Evolutionary conservation across 1,284 basidiomycete genomes (phyloP).

Genomic region (Heterobasidion irregulare): DNA sequence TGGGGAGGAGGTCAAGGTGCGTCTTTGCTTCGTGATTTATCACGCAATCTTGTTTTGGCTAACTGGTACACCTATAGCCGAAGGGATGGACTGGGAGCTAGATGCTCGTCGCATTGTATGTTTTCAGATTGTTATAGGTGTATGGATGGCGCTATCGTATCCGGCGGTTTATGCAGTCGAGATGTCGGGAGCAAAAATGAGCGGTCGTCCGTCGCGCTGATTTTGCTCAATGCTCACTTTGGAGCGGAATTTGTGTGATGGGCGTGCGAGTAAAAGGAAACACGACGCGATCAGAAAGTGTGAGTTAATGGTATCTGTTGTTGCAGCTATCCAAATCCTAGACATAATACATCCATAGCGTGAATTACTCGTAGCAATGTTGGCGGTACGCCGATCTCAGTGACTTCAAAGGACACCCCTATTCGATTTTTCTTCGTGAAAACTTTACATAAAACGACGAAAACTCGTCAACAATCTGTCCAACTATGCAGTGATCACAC

Average conservation of each 20-base stretch:
- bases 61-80: conserved; percentile 12
- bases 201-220: too few species aligned
- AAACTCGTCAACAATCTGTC: not conserved
- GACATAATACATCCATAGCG: too few species aligned
- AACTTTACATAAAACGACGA: not conserved
- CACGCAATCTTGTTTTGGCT: not conserved
- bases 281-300: too few species aligned
- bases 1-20: conserved; percentile 51
- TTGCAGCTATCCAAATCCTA: too few species aligned
- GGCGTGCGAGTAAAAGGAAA: too few species aligned
- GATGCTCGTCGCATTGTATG: not conserved
- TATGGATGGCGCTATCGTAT: not conserved
- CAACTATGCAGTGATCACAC: conserved; percentile 9
- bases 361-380: too few species aligned
- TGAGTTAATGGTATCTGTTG: too few species aligned
- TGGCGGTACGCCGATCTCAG: too few species aligned
- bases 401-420: not conserved
- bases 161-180: too few species aligned
- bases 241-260: too few species aligned
- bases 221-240: too few species aligned
- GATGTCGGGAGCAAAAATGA: too few species aligned
- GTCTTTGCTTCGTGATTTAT: conserved; percentile 4
- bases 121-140: not conserved
- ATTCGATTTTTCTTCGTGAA: not conserved
- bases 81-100: conserved; percentile 20